A percentile compares a stretch with the other conserved stretches of the same genome.
Conservation (phyloP, 2,329 filamentous ascomycete genomes). For the Emergomyces orientalis region DNA sequence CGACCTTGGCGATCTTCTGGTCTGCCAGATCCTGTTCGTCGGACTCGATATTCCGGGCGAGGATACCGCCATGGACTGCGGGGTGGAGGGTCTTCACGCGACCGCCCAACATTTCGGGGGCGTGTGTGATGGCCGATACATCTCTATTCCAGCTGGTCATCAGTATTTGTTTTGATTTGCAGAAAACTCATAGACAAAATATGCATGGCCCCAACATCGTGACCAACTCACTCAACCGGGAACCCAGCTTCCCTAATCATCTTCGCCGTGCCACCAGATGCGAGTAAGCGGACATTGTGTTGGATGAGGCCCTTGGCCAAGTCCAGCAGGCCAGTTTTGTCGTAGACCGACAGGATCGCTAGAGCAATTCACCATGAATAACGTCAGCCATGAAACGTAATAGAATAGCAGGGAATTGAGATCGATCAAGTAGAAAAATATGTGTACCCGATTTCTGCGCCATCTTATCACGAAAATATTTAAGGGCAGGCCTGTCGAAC, state of each 20-base stretch:
- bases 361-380: not conserved
- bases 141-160: slow-evolving; percentile 50
- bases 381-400: not conserved
- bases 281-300: slow-evolving; percentile 84
- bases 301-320: slow-evolving; percentile 82
- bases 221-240: slow-evolving; percentile 67
- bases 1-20: slow-evolving; percentile 90
- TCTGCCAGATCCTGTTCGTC: slow-evolving; percentile 95
- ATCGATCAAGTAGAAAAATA: not conserved
- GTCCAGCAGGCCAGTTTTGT: slow-evolving; percentile 94
- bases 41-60: slow-evolving; percentile 85
- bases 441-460: slow-evolving; percentile 34
- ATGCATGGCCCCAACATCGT: not conserved
- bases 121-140: slow-evolving; percentile 92
- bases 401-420: not conserved
- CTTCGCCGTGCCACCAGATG: slow-evolving; percentile 88
- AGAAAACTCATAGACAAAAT: not conserved
- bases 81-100: slow-evolving; percentile 94
- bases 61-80: slow-evolving; percentile 73
- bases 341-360: slow-evolving; percentile 95
- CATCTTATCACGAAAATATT: slow-evolving; percentile 18
- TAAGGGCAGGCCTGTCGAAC: slow-evolving; percentile 7
- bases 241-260: slow-evolving; percentile 96
- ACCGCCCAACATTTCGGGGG: slow-evolving; percentile 91
- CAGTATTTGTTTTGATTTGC: not conserved